A percentile compares a stretch with the other conserved stretches of the same genome.
Evolutionary conservation across 257 asterid genomes (phyloP).

Genomic region (Solanum chaucha): DNA sequence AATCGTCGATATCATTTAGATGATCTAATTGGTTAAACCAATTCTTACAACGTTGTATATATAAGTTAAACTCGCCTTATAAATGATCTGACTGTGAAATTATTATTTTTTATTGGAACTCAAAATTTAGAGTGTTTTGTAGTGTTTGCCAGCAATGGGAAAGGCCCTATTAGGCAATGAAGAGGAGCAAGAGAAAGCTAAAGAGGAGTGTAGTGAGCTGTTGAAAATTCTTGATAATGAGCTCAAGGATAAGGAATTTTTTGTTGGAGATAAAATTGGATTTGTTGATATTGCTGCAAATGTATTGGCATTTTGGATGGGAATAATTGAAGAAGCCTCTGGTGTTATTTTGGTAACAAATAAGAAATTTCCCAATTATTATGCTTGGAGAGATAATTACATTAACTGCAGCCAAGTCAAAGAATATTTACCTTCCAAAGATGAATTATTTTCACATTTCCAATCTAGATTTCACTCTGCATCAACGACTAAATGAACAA

Average conservation of each 20-base stretch:
- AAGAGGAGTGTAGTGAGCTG: neutral
- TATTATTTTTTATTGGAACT: neutral
- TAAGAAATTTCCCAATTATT: neutral
- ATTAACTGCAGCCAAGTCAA: neutral
- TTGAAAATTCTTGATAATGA: neutral
- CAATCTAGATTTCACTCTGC: neutral
- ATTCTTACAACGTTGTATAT: neutral
- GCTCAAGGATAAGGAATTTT: neutral
- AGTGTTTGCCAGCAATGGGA: neutral
- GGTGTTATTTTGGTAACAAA: neutral
- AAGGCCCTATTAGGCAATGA: neutral
- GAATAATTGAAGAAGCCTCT: neutral
- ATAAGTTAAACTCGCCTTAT: neutral
- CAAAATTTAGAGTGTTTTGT: neutral
- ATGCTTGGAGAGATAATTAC: conserved; percentile 1
- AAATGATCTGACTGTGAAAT: neutral
- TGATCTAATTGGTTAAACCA: neutral
- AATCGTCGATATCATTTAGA: neutral
- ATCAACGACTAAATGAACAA: neutral
- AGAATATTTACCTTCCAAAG: neutral
- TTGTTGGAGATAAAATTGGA: conserved; percentile 1
- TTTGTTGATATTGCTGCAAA: neutral
- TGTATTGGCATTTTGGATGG: neutral
- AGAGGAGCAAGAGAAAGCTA: neutral
- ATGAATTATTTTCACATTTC: neutral